phyloP scores from a whole-genome alignment of 176 grass and related monocot species.

The Tuctoria greenei region DNA sequence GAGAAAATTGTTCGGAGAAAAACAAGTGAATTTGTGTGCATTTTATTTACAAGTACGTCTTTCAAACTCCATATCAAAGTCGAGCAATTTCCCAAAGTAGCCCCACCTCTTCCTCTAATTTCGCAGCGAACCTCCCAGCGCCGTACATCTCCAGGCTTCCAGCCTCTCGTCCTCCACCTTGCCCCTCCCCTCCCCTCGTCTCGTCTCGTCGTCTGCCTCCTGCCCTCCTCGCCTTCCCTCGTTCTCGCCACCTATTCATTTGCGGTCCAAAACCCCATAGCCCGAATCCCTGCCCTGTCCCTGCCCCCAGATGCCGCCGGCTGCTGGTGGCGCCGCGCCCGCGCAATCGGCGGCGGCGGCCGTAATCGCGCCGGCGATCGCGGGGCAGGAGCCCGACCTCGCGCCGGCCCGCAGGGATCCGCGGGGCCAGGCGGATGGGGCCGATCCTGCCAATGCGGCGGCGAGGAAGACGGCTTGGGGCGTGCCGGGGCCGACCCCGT shows the following conservation, averaged over 20 bases:
- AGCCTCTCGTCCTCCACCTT: no score
- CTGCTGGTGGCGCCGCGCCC: conserved; percentile 34
- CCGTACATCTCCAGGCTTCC: neutral
- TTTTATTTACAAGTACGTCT: no score
- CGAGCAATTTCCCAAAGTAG: neutral
- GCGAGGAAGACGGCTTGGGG: conserved; percentile 62
- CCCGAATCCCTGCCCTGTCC: neutral
- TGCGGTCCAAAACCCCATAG: neutral
- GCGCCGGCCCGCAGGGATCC: conserved; percentile 21
- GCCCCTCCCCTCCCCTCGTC: no score
- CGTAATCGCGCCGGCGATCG: conserved; percentile 10
- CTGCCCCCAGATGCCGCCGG: conserved; percentile 39
- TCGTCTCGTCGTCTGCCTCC: neutral
- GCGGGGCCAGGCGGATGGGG: neutral
- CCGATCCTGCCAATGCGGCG: conserved; percentile 54
- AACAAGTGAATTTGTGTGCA: no score
- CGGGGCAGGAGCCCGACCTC: conserved; percentile 7
- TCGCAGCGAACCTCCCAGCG: conserved; percentile 4
- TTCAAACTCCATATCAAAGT: no score
- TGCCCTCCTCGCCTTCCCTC: conserved; percentile 29
- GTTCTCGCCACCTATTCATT: conserved; percentile 3
- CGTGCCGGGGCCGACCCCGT: conserved; percentile 29
- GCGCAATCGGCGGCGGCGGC: conserved; percentile 10
- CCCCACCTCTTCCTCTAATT: conserved; percentile 4
- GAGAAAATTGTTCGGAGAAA: no score